Percentiles rank a stretch among this genome's conserved stretches.
Conservation (phyloP, 2,329 filamentous ascomycete genomes). For the Colletotrichum navitas region DNA sequence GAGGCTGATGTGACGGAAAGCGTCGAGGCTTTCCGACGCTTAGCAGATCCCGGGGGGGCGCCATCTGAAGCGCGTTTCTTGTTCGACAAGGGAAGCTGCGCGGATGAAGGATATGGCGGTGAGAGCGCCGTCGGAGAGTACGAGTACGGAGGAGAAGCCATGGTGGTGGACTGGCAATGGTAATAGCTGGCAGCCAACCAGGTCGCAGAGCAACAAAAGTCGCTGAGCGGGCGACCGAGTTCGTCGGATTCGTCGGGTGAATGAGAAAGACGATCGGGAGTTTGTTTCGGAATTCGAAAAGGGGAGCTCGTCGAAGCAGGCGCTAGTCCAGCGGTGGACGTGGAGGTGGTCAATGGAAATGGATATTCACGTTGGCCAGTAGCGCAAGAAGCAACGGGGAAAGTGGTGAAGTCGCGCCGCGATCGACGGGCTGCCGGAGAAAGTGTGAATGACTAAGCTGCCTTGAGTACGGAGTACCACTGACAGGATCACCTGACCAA, state of each 20-base stretch:
- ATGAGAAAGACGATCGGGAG: too few relatives aligned
- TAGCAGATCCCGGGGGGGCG: constrained; percentile 63
- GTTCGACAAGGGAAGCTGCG: constrained; percentile 61
- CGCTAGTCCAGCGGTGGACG: not conserved
- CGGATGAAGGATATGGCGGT: constrained; percentile 65
- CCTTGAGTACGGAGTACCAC: too few relatives aligned
- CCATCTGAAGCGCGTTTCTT: constrained; percentile 75
- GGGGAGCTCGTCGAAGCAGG: not conserved
- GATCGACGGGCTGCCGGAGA: not conserved
- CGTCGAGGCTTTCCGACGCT: constrained; percentile 79
- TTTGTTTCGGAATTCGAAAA: not conserved
- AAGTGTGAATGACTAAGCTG: not conserved
- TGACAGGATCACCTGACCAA: constrained; percentile 1
- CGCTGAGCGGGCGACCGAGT: not conserved
- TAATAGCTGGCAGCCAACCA: not conserved
- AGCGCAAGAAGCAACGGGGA: not conserved
- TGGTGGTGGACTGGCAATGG: constrained; percentile 45
- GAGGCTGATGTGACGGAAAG: constrained; percentile 65
- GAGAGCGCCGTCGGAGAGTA: constrained; percentile 67
- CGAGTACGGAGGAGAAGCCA: constrained; percentile 69
- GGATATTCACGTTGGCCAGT: not conserved
- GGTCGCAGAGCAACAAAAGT: not conserved
- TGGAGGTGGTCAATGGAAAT: not conserved
- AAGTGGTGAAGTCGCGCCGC: not conserved
- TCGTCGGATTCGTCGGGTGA: not conserved